Evolutionary conservation across 148 eudicot species (phyloP).

Genomic region (Rheum nobile): DNA sequence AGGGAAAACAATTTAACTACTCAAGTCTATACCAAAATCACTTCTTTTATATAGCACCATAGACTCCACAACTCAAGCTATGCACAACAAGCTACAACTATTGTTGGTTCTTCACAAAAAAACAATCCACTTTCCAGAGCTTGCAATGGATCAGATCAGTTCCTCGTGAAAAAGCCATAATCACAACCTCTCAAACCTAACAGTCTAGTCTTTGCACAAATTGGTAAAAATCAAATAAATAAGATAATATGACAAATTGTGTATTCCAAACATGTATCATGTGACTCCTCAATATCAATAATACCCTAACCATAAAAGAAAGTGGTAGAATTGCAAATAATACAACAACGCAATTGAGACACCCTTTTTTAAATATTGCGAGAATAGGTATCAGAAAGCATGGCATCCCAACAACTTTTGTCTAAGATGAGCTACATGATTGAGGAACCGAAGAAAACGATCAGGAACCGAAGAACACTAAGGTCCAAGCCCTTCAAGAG

Average conservation of each 20-base stretch:
- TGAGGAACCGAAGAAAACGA: conserved; percentile 88
- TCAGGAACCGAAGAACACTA: too few species aligned
- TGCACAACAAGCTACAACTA: background rate
- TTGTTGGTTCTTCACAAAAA: background rate
- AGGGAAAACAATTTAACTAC: background rate
- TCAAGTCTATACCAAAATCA: background rate
- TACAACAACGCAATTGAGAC: too few species aligned
- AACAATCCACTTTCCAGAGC: background rate
- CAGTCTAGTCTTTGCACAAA: too few species aligned
- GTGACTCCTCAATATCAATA: too few species aligned
- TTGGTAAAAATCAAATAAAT: background rate
- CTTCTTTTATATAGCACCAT: background rate
- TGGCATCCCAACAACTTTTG: conserved; percentile 91
- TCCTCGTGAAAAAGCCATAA: background rate
- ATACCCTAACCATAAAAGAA: background rate
- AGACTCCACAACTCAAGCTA: background rate
- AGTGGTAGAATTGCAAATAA: too few species aligned
- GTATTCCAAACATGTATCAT: background rate
- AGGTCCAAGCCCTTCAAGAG: too few species aligned
- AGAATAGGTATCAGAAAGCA: conserved; percentile 70
- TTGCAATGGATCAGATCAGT: background rate
- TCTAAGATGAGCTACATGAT: conserved; percentile 78
- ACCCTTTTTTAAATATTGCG: conserved; percentile 62
- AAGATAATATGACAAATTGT: background rate
- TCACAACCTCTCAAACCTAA: background rate